Percentiles rank a stretch among this genome's conserved stretches.
Conservation (phyloP, 805 yeast species). For the Sugiyamaella lignohabitans region DNA sequence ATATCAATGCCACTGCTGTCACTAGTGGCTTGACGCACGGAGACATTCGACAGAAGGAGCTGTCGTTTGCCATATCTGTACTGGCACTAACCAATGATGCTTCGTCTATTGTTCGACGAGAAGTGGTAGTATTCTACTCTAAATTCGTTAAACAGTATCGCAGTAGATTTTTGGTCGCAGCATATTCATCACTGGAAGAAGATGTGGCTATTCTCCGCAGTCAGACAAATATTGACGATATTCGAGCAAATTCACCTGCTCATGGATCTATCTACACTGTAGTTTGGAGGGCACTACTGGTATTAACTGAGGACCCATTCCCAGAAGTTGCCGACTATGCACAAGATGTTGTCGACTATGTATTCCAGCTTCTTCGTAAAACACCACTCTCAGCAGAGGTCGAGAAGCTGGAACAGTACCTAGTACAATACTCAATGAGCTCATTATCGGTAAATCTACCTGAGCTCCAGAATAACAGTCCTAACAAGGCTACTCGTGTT, state of each 20-base stretch:
- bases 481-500: not conserved
- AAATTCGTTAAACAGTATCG: constrained; percentile 63
- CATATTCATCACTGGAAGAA: constrained; percentile 76
- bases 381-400: constrained; percentile 62
- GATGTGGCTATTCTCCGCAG: constrained; percentile 56
- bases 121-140: constrained; percentile 70
- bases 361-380: constrained; percentile 56
- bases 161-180: constrained; percentile 76
- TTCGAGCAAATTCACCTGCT: constrained; percentile 40
- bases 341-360: constrained; percentile 65
- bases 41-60: constrained; percentile 35
- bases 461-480: not conserved
- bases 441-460: not conserved
- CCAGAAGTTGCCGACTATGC: constrained; percentile 70
- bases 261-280: constrained; percentile 79
- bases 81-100: constrained; percentile 75
- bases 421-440: constrained; percentile 1
- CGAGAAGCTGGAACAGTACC: constrained; percentile 31
- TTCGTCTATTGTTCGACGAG: constrained; percentile 81
- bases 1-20: not conserved
- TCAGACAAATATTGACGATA: constrained; percentile 54
- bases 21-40: constrained; percentile 36
- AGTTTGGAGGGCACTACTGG: constrained; percentile 77
- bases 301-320: constrained; percentile 83
- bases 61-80: constrained; percentile 61